phyloP scores from a whole-genome alignment of 2,329 filamentous ascomycete genomes.

The Pestalotiopsis fici region DNA sequence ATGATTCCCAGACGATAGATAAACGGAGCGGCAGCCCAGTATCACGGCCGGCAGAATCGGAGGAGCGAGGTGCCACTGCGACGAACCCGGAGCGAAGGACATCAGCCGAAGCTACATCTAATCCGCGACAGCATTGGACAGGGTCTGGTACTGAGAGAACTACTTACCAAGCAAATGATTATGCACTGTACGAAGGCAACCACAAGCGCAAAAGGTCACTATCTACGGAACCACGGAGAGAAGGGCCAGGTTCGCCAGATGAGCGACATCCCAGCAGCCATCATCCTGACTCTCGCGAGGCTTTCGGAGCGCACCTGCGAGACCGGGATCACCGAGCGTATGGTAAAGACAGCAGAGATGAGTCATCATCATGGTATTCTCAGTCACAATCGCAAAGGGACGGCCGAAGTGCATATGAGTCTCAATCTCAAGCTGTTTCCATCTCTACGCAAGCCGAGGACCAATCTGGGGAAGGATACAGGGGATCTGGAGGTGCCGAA shows the following conservation, averaged over 20 bases:
- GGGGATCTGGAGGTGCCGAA: conserved; percentile 36
- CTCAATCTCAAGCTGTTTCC: conserved; percentile 45
- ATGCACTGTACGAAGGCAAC: conserved; percentile 41
- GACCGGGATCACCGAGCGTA: conserved; percentile 44
- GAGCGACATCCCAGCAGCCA: conserved; percentile 36
- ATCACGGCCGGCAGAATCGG: conserved; percentile 23
- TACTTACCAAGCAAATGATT: conserved; percentile 38
- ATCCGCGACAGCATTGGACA: conserved; percentile 42
- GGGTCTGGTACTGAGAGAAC: conserved; percentile 41
- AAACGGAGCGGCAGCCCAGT: conserved; percentile 23
- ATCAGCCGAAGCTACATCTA: conserved; percentile 22
- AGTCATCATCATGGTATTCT: conserved; percentile 51
- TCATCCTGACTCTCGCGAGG: conserved; percentile 40
- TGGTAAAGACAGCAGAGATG: conserved; percentile 48
- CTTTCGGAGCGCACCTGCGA: conserved; percentile 42
- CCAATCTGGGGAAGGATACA: conserved; percentile 44
- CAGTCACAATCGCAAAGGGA: conserved; percentile 45
- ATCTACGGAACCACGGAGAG: conserved; percentile 53
- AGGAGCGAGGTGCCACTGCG: conserved; percentile 23
- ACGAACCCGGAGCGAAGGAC: conserved; percentile 25
- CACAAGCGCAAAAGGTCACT: conserved; percentile 72
- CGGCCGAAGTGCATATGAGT: conserved; percentile 46
- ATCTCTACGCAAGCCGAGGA: conserved; percentile 50
- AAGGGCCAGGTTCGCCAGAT: conserved; percentile 27
- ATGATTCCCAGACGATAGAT: conserved; percentile 27